These are phyloP conservation scores for Aureobasidium vineae DNA, from an alignment of 2,329 filamentous ascomycete species.

Conservation along the genomic window DNA sequence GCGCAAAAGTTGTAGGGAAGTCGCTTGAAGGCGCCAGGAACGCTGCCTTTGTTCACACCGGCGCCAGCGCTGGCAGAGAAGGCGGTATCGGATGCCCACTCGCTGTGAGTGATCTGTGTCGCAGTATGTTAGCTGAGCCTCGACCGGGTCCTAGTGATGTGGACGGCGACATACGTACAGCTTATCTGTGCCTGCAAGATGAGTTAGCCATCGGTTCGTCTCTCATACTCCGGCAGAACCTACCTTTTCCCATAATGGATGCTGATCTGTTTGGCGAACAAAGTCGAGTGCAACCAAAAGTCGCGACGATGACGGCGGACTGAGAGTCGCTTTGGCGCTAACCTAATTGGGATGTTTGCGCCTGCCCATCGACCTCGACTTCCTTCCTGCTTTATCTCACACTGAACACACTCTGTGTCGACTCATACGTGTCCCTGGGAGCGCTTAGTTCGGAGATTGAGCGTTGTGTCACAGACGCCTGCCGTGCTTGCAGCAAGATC, in stretches of 20 bases:
- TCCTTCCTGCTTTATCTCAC: neutral
- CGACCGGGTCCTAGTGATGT: conserved; percentile 17
- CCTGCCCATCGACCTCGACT: neutral
- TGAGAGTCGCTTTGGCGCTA: neutral
- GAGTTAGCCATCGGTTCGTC: neutral
- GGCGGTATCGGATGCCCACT: conserved; percentile 90
- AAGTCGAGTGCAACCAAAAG: conserved; percentile 18
- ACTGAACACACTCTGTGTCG: neutral
- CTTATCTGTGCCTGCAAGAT: conserved; percentile 39
- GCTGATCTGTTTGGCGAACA: neutral
- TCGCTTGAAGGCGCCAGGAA: conserved; percentile 71
- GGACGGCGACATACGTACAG: conserved; percentile 39
- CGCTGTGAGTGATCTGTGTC: conserved; percentile 83
- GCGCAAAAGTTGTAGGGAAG: conserved; percentile 99
- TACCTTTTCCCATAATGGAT: conserved; percentile 34
- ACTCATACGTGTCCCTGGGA: neutral
- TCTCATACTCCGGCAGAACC: neutral
- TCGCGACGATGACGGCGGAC: neutral
- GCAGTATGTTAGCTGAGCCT: neutral
- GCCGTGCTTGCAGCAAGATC: neutral
- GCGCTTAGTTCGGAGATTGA: neutral
- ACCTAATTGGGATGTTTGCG: conserved; percentile 9
- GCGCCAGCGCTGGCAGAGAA: conserved; percentile 78
- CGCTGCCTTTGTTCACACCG: conserved; percentile 56
- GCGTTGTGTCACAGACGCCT: neutral